Evolutionary conservation across 768 basidiomycete genomes (phyloP).

Genomic region (Kwoniella bestiolae): DNA sequence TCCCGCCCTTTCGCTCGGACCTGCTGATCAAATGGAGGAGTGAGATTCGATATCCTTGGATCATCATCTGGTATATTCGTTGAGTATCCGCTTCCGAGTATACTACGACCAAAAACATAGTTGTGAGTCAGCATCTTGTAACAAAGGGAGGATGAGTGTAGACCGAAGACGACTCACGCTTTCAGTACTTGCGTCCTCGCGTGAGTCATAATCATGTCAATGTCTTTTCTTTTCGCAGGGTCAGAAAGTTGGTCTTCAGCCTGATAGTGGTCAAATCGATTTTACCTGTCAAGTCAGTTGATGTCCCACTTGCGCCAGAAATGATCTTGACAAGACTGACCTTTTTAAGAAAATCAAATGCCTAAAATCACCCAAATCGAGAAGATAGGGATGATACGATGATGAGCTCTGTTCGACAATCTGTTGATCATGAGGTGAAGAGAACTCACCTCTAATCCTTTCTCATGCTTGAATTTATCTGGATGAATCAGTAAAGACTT

Average conservation of each 20-base stretch:
- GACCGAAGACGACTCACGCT: constrained; percentile 26
- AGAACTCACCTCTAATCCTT: constrained; percentile 53
- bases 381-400: background rate
- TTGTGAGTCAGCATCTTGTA: background rate
- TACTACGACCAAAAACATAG: too few relatives aligned
- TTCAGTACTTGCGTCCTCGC: constrained; percentile 52
- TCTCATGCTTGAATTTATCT: constrained; percentile 84
- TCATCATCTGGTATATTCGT: constrained; percentile 50
- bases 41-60: constrained; percentile 43
- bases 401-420: background rate
- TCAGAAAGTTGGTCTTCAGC: constrained; percentile 53
- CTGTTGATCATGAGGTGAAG: too few relatives aligned
- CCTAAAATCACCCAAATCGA: constrained; percentile 30
- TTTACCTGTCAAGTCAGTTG: constrained; percentile 11
- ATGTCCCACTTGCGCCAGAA: background rate
- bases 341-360: constrained; percentile 58
- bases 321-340: constrained; percentile 35
- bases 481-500: constrained; percentile 80
- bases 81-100: constrained; percentile 51
- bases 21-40: constrained; percentile 50
- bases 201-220: constrained; percentile 56
- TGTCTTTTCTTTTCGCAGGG: constrained; percentile 47
- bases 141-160: background rate
- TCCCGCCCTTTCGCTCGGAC: constrained; percentile 51
- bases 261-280: constrained; percentile 21